Evolutionary conservation across 1,139 yeast species (phyloP), one percentile per base, ranked within the genome.

Genomic region (Tardiomyces depauwii): DNA sequence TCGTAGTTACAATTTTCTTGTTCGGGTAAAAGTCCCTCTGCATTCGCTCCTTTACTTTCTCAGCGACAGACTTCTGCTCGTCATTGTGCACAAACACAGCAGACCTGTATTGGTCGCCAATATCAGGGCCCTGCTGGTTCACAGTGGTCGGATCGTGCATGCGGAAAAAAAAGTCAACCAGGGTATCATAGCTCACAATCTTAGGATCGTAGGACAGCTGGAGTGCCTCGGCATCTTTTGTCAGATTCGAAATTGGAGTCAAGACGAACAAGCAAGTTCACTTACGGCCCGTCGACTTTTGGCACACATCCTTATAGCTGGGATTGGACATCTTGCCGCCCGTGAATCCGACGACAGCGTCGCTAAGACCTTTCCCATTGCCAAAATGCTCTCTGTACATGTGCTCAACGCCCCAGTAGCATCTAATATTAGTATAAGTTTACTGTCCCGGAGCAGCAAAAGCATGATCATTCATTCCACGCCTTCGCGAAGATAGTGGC

Each of bases 341-440:
- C 47, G 95, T 86, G 63, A 82, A 91, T 2, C 97, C 98, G 12
- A 89, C 97, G 59, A 77, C 80, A 45, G 80, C 73, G 60, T 85
- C 96, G 14, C 82, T 61, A 19, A 89, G 64, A 2, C 89, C 89
- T 59, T 77, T 79, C 47, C 66, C 72, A 46, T 65, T 44, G 33
- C 54, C 62, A 50, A 78, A 83, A 52, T 83, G 74, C 60, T 83
- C 83, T 51, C 81, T 69, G 67, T 77, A 88, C 39, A 89, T 79
- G 56, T 83, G 82, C 60, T 91, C 97, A 12, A 84, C 87, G 18
- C 96, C 96, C 97, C 97, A 89, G 71, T 88, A 91, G 61, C 98
- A 89, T 2, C 72, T 30, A 11, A 11, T 5, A 11, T 30, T 30
- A 30, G 36, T 30, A 30, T 5, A 4, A 30, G 25, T 21, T 4